Conservation (phyloP, 768 basidiomycete genomes). For the Suillus discolor region DNA sequence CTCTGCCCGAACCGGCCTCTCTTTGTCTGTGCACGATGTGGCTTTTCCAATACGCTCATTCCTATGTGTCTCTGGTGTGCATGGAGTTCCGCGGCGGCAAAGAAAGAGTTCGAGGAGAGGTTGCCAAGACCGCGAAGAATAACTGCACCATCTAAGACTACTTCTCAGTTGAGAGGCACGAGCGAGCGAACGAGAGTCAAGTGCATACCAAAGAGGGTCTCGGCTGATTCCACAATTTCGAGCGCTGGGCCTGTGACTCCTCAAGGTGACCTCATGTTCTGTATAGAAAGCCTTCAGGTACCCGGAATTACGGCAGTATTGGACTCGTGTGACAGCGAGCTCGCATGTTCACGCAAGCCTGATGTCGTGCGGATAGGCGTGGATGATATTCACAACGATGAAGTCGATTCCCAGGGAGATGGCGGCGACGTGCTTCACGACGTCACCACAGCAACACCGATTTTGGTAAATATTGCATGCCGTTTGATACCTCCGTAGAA, state of each 20-base stretch:
- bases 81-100: constrained; percentile 47
- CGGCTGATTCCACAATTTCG: constrained; percentile 23
- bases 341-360: not conserved
- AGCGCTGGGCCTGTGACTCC: constrained; percentile 26
- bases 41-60: constrained; percentile 49
- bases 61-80: constrained; percentile 54
- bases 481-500: constrained; percentile 15
- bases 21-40: constrained; percentile 49
- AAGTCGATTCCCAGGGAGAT: constrained; percentile 17
- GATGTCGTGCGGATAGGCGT: not conserved
- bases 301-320: constrained; percentile 33
- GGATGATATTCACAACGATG: not conserved
- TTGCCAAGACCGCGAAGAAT: constrained; percentile 38
- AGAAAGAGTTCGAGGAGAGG: constrained; percentile 40
- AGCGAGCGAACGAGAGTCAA: constrained; percentile 7
- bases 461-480: constrained; percentile 31
- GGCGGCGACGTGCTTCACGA: constrained; percentile 19
- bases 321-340: constrained; percentile 24
- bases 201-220: constrained; percentile 20
- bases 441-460: constrained; percentile 29
- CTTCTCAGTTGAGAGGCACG: constrained; percentile 20
- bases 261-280: constrained; percentile 18
- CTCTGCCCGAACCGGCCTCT: constrained; percentile 43
- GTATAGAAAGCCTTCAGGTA: constrained; percentile 15
- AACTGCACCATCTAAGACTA: constrained; percentile 28